Evolutionary conservation across 179 eudicot genomes (phyloP), one percentile per base, ranked within the genome.

Genomic region (Camellia oleifera): DNA sequence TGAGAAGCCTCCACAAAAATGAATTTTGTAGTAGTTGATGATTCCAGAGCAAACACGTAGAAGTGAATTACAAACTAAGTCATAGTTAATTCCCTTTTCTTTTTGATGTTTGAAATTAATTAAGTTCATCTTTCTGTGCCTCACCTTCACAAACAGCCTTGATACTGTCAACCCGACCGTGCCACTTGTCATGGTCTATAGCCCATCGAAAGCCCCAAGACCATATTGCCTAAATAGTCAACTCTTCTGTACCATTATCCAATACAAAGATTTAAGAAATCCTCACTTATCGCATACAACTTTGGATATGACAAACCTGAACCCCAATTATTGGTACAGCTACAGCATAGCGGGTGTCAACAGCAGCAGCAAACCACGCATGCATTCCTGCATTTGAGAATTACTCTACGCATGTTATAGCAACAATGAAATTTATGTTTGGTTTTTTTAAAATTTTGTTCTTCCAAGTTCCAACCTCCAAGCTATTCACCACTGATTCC

Each of bases 401-500:
- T 74, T 15, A 15, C 53, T 63, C n/a, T 44, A 11, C 71, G 48
- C 26, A 75, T 56, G 48, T 69, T 48, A 69, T 48, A 62, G 20
- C 42, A 78, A 53, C 52, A 46, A 17, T 58, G 50, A 42, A 23
- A 26, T 48, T 70, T 11, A 26, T 32, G 14, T 50, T 26, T 60
- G 48, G 12, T 58, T 44, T 20, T 32, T 56, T 78, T 7, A 45
- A 54, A 32, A 1, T 79, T 48, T 58, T 56, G 70, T 79, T 64
- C 40, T 32, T 32, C 40, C 40, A 32, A 32, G 2, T 53, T 72
- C 89, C 56, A 61, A 94, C 98, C 99, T 91, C 99, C 99, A 78
- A 96, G 99, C 56, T 98, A 96, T 96, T 94, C 98, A 48, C 99
- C 98, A 26, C 98, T 92, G 65, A 96, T 94, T 84, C 99, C 99